Conservation (phyloP, 139 green algal genomes). For the Closterium sp. region DNA sequence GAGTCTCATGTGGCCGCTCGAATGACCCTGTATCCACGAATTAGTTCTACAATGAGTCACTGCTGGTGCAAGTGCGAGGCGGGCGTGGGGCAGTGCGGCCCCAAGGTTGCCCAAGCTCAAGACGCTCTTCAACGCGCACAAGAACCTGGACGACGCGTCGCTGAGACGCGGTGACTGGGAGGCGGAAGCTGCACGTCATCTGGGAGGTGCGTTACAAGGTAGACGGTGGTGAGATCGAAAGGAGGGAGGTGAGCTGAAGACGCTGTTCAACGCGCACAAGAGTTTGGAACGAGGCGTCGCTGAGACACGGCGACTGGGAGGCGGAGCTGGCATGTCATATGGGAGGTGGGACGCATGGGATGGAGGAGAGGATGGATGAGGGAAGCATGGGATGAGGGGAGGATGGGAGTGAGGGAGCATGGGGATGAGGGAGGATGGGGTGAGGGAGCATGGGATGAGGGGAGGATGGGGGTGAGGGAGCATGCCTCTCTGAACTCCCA, state of each 20-base stretch:
- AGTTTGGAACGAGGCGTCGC: neutral
- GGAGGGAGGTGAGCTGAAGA: slow-evolving; percentile 20
- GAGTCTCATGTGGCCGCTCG: too few species aligned
- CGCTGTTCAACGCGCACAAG: slow-evolving; percentile 15
- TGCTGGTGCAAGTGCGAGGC: slow-evolving; percentile 41
- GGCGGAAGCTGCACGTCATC: slow-evolving; percentile 15
- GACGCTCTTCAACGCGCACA: slow-evolving; percentile 21
- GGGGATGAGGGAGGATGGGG: too few species aligned
- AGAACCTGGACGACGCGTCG: slow-evolving; percentile 4
- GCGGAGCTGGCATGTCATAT: too few species aligned
- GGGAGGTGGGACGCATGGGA: neutral
- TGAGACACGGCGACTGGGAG: too few species aligned
- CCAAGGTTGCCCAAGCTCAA: slow-evolving; percentile 38
- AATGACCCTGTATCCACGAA: too few species aligned
- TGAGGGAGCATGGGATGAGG: too few species aligned
- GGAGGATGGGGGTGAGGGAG: too few species aligned
- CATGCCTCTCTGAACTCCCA: neutral
- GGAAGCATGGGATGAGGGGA: too few species aligned
- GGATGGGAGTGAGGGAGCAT: too few species aligned
- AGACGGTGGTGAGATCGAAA: too few species aligned
- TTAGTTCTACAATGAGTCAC: slow-evolving; percentile 33
- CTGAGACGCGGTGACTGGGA: neutral
- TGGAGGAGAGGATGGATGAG: too few species aligned
- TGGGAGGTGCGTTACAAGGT: slow-evolving; percentile 17
- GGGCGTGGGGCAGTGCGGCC: slow-evolving; percentile 24